phyloP scores from a whole-genome alignment of 768 basidiomycete species.

The Boletellus sp. region DNA sequence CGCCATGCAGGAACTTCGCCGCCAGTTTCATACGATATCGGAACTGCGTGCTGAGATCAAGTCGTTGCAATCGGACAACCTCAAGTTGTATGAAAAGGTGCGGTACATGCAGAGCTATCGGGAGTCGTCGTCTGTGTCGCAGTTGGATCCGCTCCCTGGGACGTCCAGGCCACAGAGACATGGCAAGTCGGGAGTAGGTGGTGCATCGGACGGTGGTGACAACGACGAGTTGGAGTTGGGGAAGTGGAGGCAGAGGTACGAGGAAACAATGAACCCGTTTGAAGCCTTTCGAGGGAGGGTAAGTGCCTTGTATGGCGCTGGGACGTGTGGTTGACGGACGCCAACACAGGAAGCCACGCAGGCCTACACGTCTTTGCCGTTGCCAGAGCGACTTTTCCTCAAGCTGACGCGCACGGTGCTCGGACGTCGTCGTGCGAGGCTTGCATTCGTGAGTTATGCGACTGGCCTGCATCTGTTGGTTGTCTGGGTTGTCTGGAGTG shows the following conservation, averaged over 20 bases:
- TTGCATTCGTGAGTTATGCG: conserved; percentile 87
- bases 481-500: conserved; percentile 55
- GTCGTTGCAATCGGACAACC: conserved; percentile 88
- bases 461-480: conserved; percentile 76
- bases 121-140: conserved; percentile 64
- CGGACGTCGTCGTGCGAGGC: conserved; percentile 85
- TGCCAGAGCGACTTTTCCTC: conserved; percentile 85
- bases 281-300: conserved; percentile 95
- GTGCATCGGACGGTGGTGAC: conserved; percentile 28
- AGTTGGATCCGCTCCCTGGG: conserved; percentile 65
- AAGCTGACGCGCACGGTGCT: conserved; percentile 81
- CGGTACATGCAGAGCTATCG: conserved; percentile 97
- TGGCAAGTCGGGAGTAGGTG: conserved; percentile 2
- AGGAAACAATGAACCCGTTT: conserved; percentile 97
- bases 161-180: conserved; percentile 15
- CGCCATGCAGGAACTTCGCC: conserved; percentile 73
- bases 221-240: conserved; percentile 65
- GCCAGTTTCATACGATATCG: conserved; percentile 91
- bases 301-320: conserved; percentile 31
- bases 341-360: conserved; percentile 83
- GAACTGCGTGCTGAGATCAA: conserved; percentile 93
- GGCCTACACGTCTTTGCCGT: conserved; percentile 88
- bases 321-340: not conserved
- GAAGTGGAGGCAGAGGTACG: conserved; percentile 88
- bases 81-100: conserved; percentile 98